Base-by-base conservation (phyloP, 306 rosid species). In the Casuarina glauca region DNA sequence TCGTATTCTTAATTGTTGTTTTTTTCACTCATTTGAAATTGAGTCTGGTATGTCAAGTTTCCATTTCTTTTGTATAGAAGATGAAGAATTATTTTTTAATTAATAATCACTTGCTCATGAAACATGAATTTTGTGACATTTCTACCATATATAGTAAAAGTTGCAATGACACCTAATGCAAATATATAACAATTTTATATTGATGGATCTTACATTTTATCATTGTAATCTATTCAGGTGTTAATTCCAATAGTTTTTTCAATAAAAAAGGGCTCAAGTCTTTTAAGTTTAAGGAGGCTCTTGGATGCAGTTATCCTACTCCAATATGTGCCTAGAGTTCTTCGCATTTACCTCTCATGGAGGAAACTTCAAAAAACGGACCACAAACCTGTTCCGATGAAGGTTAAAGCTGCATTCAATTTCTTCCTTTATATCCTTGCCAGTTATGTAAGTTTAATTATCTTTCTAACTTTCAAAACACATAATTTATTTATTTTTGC, bases 381-480 rank as follows among this genome's bases (percentile, higher is more conserved):
- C 95, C 5, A 87, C 12, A 93, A 92, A 69, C 93, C 13, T 46
- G 5, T 93, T 26, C 32, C 32, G 32, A 26, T 26, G 32, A 26
- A 97, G 98, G 96, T 96, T 60, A 97, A 97, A 85, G 98, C 96
- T 76, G 97, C 97, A 70, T 90, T 92, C 78, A 92, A 92, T 86
- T 93, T 92, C 81, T 84, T 90, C 35, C 93, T 92, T 26, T 90
- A 94, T 90, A 90, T 94, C 96, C 96, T 94, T 72, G 98, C 97
- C 54, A 88, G 98, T 80, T 97, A 94, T 86, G 98, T 94, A 88
- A 86, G 98, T 87, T 75, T 53, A 51, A 78, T 63, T 71, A 76
- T 39, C 35, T 5, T 55, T 11, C 26, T 46, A 38, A 4, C 5
- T 76, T 36, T 74, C 26, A 55, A 2, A 7, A 49, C 9, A 0